Base-by-base conservation (phyloP, 257 asterid genomes). In the Linaria vulgaris region DNA sequence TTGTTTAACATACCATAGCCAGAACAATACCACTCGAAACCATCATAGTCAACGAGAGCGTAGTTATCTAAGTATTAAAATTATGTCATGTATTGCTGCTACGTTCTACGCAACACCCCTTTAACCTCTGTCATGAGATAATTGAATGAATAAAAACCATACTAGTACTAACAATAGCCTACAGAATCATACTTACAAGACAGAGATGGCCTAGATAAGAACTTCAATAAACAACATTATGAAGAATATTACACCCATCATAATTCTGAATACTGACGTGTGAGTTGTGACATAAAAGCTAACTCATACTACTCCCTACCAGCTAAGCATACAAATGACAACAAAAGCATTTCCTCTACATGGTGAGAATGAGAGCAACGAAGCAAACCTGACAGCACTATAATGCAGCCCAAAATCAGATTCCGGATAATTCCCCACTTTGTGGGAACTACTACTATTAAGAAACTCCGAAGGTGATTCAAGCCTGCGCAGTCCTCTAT, bases 331-430 rank as follows among this genome's bases (percentile, higher is more conserved):
- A 30, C 27, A 31, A 17, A 12, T 10, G 9, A 70, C 31, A 41
- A 37, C 17, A 48, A 31, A 21, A 43, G 54, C 41, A 66, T 34
- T 17, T 43, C 57, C 41, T 24, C 30, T 24, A 16, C 13, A 22
- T 31, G 49, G 56, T 6, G 3, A 69, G 45, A 55, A 17, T 6
- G 25, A 48, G 61, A 53, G 37, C 47, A 50, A 51, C 47, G 50
- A 72, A 69, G 50, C 80, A 75, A 70, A 90, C 99, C 99, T 94
- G 73, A 72, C 69, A 77, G 86, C 68, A 71, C 85, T 86, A 70
- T 85, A 78, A 55, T 74, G 88, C 74, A 80, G 70, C 61, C 87
- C 79, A 45, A 71, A 71, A 71, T 82, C 88, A 31, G 95, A 62
- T 61, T 83, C 90, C 12, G 63, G 82, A 64, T 75, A 73, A 64